Conservation (phyloP, 345 rosid species). For the Combretum micranthum region DNA sequence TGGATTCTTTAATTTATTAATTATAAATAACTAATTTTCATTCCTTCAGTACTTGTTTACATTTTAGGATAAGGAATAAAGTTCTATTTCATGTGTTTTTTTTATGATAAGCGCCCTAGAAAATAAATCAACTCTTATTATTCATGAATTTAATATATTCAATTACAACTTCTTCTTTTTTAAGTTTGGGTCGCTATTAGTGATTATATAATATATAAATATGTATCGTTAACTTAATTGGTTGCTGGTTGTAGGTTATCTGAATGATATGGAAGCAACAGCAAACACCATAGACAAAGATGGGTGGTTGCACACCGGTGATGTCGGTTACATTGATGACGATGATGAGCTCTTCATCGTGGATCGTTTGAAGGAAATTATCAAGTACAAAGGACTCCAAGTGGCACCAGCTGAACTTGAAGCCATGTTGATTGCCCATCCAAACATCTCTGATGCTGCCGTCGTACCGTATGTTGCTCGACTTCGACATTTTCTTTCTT, state of each 20-base stretch:
- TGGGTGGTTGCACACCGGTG: conserved; percentile 63
- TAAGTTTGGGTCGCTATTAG: too few species aligned
- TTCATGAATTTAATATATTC: too few species aligned
- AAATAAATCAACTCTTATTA: too few species aligned
- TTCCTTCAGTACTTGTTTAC: too few species aligned
- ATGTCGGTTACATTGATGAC: conserved; percentile 52
- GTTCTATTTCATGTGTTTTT: too few species aligned
- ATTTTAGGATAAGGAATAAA: too few species aligned
- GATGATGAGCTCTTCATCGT: conserved; percentile 55
- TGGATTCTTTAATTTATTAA: too few species aligned
- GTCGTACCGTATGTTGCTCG: conserved; percentile 46
- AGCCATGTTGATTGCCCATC: conserved; percentile 44
- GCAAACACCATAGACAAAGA: conserved; percentile 43
- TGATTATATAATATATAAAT: background rate
- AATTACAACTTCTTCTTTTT: too few species aligned
- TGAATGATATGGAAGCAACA: conserved; percentile 50
- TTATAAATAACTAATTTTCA: too few species aligned
- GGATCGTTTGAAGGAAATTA: conserved; percentile 55
- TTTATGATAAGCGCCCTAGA: too few species aligned
- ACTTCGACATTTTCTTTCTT: background rate
- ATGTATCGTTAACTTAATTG: background rate
- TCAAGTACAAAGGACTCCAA: conserved; percentile 61
- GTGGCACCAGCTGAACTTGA: conserved; percentile 73
- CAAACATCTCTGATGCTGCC: conserved; percentile 50
- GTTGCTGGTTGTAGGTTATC: conserved; percentile 30